Evolutionary conservation across 2,329 filamentous ascomycete genomes (phyloP), one percentile per base, ranked within the genome.

Genomic region (Nothomitra cinnamomea): DNA sequence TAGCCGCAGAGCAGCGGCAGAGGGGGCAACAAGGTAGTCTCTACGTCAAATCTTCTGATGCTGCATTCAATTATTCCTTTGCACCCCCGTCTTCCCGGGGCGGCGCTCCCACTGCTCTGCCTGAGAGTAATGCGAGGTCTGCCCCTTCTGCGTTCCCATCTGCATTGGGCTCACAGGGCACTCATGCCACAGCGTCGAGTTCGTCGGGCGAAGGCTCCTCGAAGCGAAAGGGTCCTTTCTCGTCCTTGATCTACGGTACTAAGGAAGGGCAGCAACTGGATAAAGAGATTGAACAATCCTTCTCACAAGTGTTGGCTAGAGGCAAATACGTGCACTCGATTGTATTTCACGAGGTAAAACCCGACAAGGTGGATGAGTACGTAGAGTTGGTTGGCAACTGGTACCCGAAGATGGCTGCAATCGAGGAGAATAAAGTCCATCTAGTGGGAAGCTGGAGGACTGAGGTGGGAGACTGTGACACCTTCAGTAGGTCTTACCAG

Each of bases 261-360:
- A 88, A 92, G 64, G 90, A 96, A 69, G 92, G 89, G 32, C 82
- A 89, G 57, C 85, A 95, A 71, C 79, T 95, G 66, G 92, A 98
- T 64, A 85, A 86, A 58, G 90, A 96, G 70, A 90, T 98, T 64
- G 88, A 96, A 72, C 82, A 89, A 55, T 94, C 86, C 65, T 98
- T 96, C 72, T 94, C 86, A 52, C 89, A 95, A 68, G 86, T 96
- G 45, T 74, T 98, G 47, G 92, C 92, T 22, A 79, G 92, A 59
- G 92, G 92, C 64, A 98, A 98, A 72, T 98, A 98, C 64, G 89
- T 98, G 53, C 92, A 98, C 70, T 94, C 88, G 48, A 95, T 98
- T 66, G 88, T 95, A 56, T 87, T 95, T 65, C 92, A 98, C 72
- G 80, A 94, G 57, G 92, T 98, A 59, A 88, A 94, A 71, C 88